Percentiles rank a stretch among this genome's conserved stretches.
phyloP scores from a whole-genome alignment of 2,329 filamentous ascomycete species.

The Botrytis medusae region DNA sequence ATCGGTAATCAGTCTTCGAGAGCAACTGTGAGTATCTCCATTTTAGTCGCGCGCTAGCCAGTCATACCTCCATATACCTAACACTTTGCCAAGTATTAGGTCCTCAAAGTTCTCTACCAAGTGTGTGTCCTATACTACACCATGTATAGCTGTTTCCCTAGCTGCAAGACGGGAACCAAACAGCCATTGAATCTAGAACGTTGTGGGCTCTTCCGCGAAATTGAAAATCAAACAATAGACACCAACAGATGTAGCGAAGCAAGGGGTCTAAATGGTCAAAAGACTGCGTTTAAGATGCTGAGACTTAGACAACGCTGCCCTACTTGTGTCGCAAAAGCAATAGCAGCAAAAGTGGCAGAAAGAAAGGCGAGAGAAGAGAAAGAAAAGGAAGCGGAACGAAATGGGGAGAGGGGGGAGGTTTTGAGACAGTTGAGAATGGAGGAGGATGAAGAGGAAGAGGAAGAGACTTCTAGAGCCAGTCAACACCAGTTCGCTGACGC shows the following conservation, averaged over 20 bases:
- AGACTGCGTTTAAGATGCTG: neutral
- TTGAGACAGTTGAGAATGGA: neutral
- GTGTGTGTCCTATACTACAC: neutral
- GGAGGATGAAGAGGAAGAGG: constrained; percentile 11
- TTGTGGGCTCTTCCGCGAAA: neutral
- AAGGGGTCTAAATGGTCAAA: neutral
- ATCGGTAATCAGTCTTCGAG: too few relatives aligned
- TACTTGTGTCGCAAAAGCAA: neutral
- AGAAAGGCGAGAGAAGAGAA: neutral
- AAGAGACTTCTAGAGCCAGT: neutral
- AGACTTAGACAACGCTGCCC: neutral
- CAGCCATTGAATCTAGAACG: neutral
- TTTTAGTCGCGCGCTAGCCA: neutral
- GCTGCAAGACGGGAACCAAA: neutral
- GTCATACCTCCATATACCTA: neutral
- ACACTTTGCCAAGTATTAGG: neutral
- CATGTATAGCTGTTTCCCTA: neutral
- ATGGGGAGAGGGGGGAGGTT: neutral
- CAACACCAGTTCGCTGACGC: neutral
- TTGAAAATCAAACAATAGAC: neutral
- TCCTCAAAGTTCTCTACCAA: too few relatives aligned
- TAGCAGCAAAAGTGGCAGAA: neutral
- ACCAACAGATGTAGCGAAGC: neutral
- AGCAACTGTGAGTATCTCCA: neutral
- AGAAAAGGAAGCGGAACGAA: neutral